Base-by-base conservation (phyloP, 768 basidiomycete species). In the Asterophora parasitica region DNA sequence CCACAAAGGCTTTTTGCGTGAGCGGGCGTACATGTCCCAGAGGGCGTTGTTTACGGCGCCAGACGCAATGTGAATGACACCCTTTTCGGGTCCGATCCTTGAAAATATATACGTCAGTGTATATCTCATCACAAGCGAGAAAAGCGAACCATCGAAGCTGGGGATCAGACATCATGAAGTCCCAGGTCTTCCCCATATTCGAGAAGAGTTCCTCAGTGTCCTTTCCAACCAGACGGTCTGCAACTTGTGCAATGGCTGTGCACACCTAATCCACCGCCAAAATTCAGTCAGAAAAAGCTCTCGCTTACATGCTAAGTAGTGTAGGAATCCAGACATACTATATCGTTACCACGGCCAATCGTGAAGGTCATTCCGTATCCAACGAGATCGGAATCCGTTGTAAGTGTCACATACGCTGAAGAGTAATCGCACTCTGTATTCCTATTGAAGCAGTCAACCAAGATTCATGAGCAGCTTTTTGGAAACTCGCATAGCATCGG, bases 351-450 rank as follows among this genome's bases (percentile, higher is more conserved):
- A 34, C 94, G 83, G 0, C 92, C 92, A 55, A 92, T 93, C 9
- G 92, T 93, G 64, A 94, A 94, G 3, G 92, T 92, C 90, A 92
- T 90, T 46, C 91, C 92, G 57, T 92, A 82, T n/a, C 93, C 91
- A 40, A 83, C 76, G 36, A 94, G 81, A 43, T 81, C 75, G 17
- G 81, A 74, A n/a, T 85, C 74, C 3, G 88, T 94, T 52, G 78
- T 68, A 48, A 97, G 73, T 17, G 82, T 77, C 37, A 96, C 75
- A 63, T 96, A 96, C 4, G 94, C 94, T 1, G 92, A 89, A 2
- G 91, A 93, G 68, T 96, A 96, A 69, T 96, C 94, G 67, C 92
- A 95, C 47, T 91, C 90, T 27, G 88, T 87, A 66, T 96, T 95
- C 92, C 88, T 91, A n/a, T 26, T 10, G 27, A 17, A 13, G 36